These are phyloP conservation scores for Pistacia vera DNA, from an alignment of 345 rosid genomes.

Conservation along the genomic window DNA sequence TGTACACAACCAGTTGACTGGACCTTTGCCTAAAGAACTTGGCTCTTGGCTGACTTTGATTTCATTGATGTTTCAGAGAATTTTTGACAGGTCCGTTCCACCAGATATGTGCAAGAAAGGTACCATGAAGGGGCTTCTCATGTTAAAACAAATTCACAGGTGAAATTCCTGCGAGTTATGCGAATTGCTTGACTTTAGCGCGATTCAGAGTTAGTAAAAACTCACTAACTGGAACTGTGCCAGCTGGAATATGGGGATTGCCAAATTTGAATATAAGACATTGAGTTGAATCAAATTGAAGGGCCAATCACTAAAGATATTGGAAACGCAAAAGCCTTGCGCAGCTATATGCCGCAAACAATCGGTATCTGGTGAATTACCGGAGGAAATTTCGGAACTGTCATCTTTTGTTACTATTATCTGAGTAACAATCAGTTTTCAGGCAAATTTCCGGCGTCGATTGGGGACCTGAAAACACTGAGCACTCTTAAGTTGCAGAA, in stretches of 20 bases:
- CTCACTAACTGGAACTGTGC: slow-evolving; percentile 67
- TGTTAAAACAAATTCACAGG: slow-evolving; percentile 82
- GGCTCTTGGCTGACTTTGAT: slow-evolving; percentile 74
- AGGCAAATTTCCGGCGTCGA: slow-evolving; percentile 55
- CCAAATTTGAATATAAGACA: slow-evolving; percentile 63
- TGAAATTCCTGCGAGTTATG: slow-evolving; percentile 68
- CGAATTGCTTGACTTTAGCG: slow-evolving; percentile 49
- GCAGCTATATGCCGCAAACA: slow-evolving; percentile 47
- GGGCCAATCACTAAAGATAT: slow-evolving; percentile 66
- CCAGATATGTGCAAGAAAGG: slow-evolving; percentile 89
- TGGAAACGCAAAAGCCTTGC: slow-evolving; percentile 54
- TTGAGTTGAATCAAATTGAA: slow-evolving; percentile 53
- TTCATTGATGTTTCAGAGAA: slow-evolving; percentile 89
- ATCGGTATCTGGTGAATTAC: slow-evolving; percentile 70
- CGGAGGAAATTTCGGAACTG: slow-evolving; percentile 60
- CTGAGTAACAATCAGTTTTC: slow-evolving; percentile 62
- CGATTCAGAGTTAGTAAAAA: slow-evolving; percentile 80
- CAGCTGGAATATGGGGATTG: slow-evolving; percentile 83
- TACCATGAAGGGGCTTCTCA: slow-evolving; percentile 59
- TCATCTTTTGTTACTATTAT: slow-evolving; percentile 42
- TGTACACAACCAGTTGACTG: slow-evolving; percentile 68
- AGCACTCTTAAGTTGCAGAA: slow-evolving; percentile 60
- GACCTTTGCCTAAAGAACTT: slow-evolving; percentile 66
- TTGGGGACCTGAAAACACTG: slow-evolving; percentile 57
- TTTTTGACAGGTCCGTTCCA: slow-evolving; percentile 69